phyloP scores from a whole-genome alignment of 2,329 filamentous ascomycete species.

The Fusarium beomiforme region DNA sequence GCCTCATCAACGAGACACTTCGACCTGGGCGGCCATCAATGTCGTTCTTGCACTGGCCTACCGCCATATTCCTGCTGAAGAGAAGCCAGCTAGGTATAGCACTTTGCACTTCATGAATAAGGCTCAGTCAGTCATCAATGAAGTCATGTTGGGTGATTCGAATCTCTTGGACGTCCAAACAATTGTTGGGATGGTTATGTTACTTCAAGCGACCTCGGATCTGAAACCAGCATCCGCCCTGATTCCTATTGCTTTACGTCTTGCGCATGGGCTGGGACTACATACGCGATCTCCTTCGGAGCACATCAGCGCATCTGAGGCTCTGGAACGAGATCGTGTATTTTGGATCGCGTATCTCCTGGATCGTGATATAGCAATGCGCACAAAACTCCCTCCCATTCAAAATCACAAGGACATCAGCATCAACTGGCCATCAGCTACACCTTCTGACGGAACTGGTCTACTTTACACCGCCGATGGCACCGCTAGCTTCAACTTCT shows the following conservation, averaged over 20 bases:
- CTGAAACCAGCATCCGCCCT: slow-evolving; percentile 8
- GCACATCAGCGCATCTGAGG: not conserved
- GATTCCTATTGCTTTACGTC: slow-evolving; percentile 17
- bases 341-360: slow-evolving; percentile 34
- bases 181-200: slow-evolving; percentile 15
- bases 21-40: slow-evolving; percentile 27
- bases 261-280: slow-evolving; percentile 10
- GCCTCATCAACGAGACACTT: not conserved
- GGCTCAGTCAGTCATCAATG: slow-evolving; percentile 12
- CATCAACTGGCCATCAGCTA: slow-evolving; percentile 2
- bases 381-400: not conserved
- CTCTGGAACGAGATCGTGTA: slow-evolving; percentile 1
- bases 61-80: not conserved
- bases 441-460: not conserved
- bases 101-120: slow-evolving; percentile 3
- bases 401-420: slow-evolving; percentile 7
- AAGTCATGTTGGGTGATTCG: not conserved
- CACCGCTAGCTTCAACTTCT: slow-evolving; percentile 1
- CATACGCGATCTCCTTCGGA: not conserved
- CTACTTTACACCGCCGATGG: not conserved
- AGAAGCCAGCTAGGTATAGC: not conserved
- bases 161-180: slow-evolving; percentile 14
- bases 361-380: slow-evolving; percentile 15
- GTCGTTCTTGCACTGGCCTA: slow-evolving; percentile 17
- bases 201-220: slow-evolving; percentile 6